A percentile compares a stretch with the other conserved stretches of the same genome.
Conservation (phyloP, 352 stramenopile genomes). For the Phytophthora europaea region DNA sequence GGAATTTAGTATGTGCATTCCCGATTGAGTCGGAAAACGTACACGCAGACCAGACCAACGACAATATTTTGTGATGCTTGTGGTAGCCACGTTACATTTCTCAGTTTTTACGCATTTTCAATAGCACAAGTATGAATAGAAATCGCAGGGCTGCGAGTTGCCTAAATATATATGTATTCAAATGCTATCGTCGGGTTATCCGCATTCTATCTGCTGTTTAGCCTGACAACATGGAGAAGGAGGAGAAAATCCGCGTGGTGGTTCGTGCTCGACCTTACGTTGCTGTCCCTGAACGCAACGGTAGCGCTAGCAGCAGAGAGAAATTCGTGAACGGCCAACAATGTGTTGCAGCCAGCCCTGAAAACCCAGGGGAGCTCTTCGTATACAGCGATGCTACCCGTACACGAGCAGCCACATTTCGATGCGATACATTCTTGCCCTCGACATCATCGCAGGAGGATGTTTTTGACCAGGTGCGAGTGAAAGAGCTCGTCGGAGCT, state of each 20-base stretch:
- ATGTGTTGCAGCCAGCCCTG: constrained; percentile 47
- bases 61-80: no score
- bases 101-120: no score
- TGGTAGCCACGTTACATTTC: no score
- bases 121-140: constrained; percentile 1
- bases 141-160: neutral
- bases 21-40: no score
- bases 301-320: constrained; percentile 5
- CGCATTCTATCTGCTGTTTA: neutral
- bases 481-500: constrained; percentile 54
- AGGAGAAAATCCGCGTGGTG: constrained; percentile 76
- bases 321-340: constrained; percentile 20
- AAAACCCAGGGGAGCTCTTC: constrained; percentile 49
- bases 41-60: no score
- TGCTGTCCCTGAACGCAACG: neutral
- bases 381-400: constrained; percentile 51
- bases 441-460: constrained; percentile 51
- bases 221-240: constrained; percentile 47
- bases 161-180: neutral
- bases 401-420: constrained; percentile 63
- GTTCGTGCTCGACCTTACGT: constrained; percentile 63
- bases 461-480: constrained; percentile 62
- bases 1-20: no score
- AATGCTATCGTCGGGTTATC: neutral
- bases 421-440: constrained; percentile 67